Percentiles rank a stretch among this genome's conserved stretches.
These are phyloP conservation scores for Rhodosporidiobolus sp. DNA, from an alignment of 768 basidiomycete species.

Conservation along the genomic window DNA sequence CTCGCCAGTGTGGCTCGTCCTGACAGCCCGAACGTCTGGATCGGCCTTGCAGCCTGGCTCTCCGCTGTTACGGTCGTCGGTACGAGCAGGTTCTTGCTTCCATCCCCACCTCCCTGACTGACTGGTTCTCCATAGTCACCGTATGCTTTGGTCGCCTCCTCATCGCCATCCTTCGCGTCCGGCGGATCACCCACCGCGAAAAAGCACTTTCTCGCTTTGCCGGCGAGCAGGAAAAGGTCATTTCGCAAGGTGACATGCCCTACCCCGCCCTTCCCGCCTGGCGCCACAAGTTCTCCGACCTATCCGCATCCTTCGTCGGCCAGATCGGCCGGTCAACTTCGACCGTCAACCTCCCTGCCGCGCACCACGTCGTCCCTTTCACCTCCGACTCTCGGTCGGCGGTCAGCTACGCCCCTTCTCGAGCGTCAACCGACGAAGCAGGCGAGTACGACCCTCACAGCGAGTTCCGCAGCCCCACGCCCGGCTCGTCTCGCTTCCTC, in stretches of 20 bases:
- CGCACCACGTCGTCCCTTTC: background rate
- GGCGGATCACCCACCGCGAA: constrained; percentile 4
- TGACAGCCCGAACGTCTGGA: background rate
- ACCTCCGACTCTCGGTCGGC: constrained; percentile 1
- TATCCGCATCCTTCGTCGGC: constrained; percentile 29
- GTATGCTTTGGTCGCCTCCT: constrained; percentile 43
- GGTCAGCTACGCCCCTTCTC: background rate
- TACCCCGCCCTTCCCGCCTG: constrained; percentile 17
- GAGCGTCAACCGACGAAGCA: constrained; percentile 2
- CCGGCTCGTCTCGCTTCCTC: constrained; percentile 20
- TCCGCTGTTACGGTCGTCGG: constrained; percentile 7
- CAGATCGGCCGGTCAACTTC: constrained; percentile 20
- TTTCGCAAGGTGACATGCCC: background rate
- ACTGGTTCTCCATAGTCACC: background rate
- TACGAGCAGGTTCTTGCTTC: background rate
- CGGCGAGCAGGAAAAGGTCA: constrained; percentile 1
- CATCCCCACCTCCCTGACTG: background rate
- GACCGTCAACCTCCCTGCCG: background rate
- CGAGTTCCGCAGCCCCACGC: constrained; percentile 32
- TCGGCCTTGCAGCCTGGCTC: constrained; percentile 27
- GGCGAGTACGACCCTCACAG: background rate
- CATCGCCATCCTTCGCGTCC: constrained; percentile 45
- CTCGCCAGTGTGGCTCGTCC: background rate
- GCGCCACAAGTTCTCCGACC: constrained; percentile 23
- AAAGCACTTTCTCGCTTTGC: background rate